These are phyloP conservation scores for Magnolia officinalis DNA, from an alignment of 164 flowering plant species.

Conservation along the genomic window DNA sequence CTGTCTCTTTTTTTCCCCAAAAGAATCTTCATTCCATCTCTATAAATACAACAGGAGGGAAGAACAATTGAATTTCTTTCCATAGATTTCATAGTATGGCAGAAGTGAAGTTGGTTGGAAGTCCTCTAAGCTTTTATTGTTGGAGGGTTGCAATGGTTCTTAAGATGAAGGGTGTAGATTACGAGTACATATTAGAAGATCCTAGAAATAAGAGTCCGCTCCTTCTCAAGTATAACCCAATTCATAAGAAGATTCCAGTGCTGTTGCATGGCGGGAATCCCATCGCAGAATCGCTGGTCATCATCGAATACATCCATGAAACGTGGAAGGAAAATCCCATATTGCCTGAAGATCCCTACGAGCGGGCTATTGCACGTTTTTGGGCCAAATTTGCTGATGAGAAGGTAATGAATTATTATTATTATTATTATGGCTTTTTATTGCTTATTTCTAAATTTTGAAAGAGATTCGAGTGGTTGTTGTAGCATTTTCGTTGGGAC, in stretches of 20 bases:
- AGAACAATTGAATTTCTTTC: too few relatives aligned
- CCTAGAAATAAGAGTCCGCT: background rate
- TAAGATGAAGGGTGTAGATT: background rate
- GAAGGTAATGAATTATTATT: background rate
- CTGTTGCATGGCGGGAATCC: background rate
- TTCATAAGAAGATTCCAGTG: background rate
- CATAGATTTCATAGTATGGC: too few relatives aligned
- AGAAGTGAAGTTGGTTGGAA: too few relatives aligned
- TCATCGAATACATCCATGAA: slow-evolving; percentile 12
- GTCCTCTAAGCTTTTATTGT: background rate
- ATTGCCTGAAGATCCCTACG: slow-evolving; percentile 10
- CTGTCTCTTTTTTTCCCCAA: too few relatives aligned
- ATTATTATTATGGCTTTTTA: too few relatives aligned
- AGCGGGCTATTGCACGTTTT: slow-evolving; percentile 5
- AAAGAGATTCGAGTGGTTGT: too few relatives aligned
- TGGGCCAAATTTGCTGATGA: slow-evolving; percentile 10
- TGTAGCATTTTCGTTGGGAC: too few relatives aligned
- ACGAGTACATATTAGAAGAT: background rate
- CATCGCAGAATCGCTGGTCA: background rate
- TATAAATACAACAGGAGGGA: too few relatives aligned
- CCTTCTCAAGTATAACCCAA: background rate
- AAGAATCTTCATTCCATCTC: too few relatives aligned
- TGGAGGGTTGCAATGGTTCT: background rate
- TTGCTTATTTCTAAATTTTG: too few relatives aligned
- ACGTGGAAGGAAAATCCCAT: slow-evolving; percentile 4